Conservation (phyloP, 495 filamentous ascomycete genomes). For the Neurospora sp. region DNA sequence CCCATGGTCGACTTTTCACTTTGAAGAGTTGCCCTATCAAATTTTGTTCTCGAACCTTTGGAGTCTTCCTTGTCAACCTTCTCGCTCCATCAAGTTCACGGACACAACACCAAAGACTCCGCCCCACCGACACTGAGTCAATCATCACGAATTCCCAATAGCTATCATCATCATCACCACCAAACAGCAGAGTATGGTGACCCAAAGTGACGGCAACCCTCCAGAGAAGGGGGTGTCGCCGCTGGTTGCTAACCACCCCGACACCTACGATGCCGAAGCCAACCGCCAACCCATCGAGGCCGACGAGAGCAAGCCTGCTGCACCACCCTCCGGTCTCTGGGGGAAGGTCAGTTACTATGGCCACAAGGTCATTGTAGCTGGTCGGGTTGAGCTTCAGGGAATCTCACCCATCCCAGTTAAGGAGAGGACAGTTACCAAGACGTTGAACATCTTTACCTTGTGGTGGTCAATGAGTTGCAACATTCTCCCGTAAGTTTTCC, state of each 20-base stretch:
- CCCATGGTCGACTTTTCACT: neutral
- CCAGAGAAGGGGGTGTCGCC: neutral
- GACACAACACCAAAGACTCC: neutral
- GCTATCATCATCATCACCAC: neutral
- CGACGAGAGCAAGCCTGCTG: neutral
- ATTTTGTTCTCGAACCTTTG: neutral
- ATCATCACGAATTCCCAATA: neutral
- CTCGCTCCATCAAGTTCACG: neutral
- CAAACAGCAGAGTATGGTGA: neutral
- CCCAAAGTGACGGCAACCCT: neutral
- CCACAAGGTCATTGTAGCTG: slow-evolving; percentile 1
- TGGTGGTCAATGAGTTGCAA: slow-evolving; percentile 36
- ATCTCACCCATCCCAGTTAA: slow-evolving; percentile 42
- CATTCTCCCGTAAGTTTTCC: slow-evolving; percentile 28
- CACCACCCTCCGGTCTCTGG: neutral
- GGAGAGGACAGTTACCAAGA: slow-evolving; percentile 37
- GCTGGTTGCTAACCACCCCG: neutral
- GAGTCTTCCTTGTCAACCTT: neutral
- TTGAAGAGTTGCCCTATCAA: neutral
- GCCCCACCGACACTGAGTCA: neutral
- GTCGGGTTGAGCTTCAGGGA: slow-evolving; percentile 36
- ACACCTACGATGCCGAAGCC: neutral
- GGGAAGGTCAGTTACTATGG: neutral
- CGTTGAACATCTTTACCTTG: slow-evolving; percentile 37
- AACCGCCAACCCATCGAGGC: neutral